phyloP scores from a whole-genome alignment of 225 moss, liverwort and hornwort genomes.

The Anthoceros angustus region DNA sequence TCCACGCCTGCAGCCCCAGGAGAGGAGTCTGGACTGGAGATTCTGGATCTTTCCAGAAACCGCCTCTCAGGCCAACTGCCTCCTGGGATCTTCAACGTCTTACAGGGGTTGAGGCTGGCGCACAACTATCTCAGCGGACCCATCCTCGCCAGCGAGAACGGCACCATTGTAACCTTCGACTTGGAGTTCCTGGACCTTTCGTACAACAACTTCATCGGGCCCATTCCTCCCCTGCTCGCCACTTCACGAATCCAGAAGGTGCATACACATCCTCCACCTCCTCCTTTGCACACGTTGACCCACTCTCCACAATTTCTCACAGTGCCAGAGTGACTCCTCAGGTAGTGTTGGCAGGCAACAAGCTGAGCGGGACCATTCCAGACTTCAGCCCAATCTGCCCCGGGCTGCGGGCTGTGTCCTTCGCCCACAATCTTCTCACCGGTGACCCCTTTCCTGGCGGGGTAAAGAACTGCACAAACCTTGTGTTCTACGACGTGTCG shows the following conservation, averaged over 20 bases:
- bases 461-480: not conserved
- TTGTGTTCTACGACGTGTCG: not conserved
- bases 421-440: not conserved
- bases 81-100: constrained; percentile 1
- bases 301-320: not conserved
- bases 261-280: not conserved
- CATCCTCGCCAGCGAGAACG: not conserved
- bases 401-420: not conserved
- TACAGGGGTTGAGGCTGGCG: not conserved
- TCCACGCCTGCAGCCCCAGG: not conserved
- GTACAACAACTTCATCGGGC: not conserved
- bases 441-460: not conserved
- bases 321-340: not conserved
- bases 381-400: not conserved
- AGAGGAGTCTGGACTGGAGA: not conserved
- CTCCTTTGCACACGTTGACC: not conserved
- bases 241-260: not conserved
- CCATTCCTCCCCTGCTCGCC: not conserved
- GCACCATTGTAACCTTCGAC: not conserved
- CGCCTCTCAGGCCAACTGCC: not conserved
- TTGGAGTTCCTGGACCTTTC: not conserved
- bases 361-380: not conserved
- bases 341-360: not conserved
- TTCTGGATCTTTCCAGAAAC: not conserved
- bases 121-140: not conserved